A percentile compares a stretch with the other conserved stretches of the same genome.
Evolutionary conservation across 176 grass and related monocot genomes (phyloP).

Genomic region (Pontederia paniculata): DNA sequence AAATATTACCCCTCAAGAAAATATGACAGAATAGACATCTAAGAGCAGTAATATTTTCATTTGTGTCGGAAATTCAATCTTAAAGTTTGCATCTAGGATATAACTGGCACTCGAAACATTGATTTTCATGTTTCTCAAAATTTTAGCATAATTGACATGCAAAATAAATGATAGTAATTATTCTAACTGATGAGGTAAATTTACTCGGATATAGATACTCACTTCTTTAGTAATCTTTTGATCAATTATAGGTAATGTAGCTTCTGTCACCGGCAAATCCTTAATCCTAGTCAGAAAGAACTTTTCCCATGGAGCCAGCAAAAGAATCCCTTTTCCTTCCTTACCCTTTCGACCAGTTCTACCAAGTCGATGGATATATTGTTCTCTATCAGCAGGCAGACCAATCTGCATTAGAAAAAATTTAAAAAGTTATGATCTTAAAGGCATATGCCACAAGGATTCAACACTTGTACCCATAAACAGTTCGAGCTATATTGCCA

Average conservation of each 20-base stretch:
- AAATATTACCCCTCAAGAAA: too few relatives aligned
- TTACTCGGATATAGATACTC: neutral
- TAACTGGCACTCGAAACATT: too few relatives aligned
- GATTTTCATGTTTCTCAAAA: too few relatives aligned
- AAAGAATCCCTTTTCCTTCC: slow-evolving; percentile 67
- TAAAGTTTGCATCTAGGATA: too few relatives aligned
- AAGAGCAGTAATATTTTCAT: too few relatives aligned
- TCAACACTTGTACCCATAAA: neutral
- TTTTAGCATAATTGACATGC: neutral
- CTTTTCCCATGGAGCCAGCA: slow-evolving; percentile 86
- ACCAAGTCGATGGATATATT: slow-evolving; percentile 98
- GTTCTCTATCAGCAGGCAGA: slow-evolving; percentile 69
- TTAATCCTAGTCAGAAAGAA: slow-evolving; percentile 74
- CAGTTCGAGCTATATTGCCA: neutral
- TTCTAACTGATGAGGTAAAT: neutral
- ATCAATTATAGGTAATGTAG: slow-evolving; percentile 56
- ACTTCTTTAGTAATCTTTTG: slow-evolving; percentile 55
- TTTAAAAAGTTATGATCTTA: neutral
- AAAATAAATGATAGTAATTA: neutral
- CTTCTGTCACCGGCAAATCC: slow-evolving; percentile 78
- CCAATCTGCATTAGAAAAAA: slow-evolving; percentile 1
- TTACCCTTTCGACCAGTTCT: slow-evolving; percentile 95
- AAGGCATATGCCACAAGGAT: neutral
- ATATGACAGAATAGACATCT: too few relatives aligned
- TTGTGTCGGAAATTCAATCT: too few relatives aligned